These are phyloP conservation scores for Arabidopsis hybrid DNA, from an alignment of 441 rosid species.

Conservation along the genomic window DNA sequence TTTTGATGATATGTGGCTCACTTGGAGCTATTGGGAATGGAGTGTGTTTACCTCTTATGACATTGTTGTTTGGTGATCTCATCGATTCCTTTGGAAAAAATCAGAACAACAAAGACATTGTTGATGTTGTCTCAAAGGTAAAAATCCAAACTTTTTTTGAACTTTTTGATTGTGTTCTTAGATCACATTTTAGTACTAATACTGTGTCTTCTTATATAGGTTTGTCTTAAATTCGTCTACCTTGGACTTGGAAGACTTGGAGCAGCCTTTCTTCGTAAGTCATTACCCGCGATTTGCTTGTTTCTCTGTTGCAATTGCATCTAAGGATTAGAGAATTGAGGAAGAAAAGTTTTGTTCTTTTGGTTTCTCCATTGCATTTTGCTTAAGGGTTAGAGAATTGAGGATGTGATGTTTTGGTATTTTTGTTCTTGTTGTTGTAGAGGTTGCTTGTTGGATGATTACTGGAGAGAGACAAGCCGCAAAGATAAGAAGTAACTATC, in stretches of 20 bases:
- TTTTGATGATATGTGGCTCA: slow-evolving; percentile 67
- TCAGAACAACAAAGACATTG: slow-evolving; percentile 48
- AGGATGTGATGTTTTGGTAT: neutral
- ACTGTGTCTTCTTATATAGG: slow-evolving; percentile 31
- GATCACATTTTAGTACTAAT: neutral
- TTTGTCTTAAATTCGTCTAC: slow-evolving; percentile 55
- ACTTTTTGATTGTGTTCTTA: too few species aligned
- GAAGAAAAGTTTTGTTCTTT: neutral
- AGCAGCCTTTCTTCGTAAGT: slow-evolving; percentile 62
- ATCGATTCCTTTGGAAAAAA: slow-evolving; percentile 63
- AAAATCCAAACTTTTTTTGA: too few species aligned
- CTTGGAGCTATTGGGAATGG: slow-evolving; percentile 70
- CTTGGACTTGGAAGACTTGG: slow-evolving; percentile 53
- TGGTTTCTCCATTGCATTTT: neutral
- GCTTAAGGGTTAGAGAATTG: neutral
- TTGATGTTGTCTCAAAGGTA: slow-evolving; percentile 59
- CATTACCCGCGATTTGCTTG: too few species aligned
- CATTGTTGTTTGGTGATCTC: slow-evolving; percentile 64
- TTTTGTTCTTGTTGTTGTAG: slow-evolving; percentile 40
- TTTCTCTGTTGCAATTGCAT: too few species aligned
- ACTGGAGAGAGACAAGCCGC: slow-evolving; percentile 73
- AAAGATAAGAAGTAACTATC: slow-evolving; percentile 58
- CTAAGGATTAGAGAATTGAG: neutral
- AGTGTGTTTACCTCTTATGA: slow-evolving; percentile 57
- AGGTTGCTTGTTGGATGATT: slow-evolving; percentile 73